Percentiles rank a stretch among this genome's conserved stretches.
These are phyloP conservation scores for Botrytis fragariae DNA, from an alignment of 2,329 filamentous ascomycete genomes.

Conservation along the genomic window DNA sequence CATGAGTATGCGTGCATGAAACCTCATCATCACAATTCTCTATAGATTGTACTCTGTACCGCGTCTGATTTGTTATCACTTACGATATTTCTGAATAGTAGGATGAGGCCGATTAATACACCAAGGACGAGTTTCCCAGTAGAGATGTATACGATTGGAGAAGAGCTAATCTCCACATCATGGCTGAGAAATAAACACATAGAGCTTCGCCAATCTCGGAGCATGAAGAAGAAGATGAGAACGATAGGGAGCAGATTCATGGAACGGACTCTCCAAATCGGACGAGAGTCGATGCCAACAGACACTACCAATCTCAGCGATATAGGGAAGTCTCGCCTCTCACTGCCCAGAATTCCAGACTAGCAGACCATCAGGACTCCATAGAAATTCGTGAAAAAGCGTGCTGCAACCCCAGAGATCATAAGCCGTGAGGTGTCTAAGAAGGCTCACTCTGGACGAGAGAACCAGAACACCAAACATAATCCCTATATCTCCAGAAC, in stretches of 20 bases:
- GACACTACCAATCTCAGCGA: not conserved
- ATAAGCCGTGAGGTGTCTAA: not conserved
- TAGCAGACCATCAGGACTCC: too few species aligned
- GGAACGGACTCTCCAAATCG: not conserved
- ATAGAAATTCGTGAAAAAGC: not conserved
- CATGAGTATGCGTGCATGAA: not conserved
- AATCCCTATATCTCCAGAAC: too few species aligned
- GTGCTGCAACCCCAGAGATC: not conserved
- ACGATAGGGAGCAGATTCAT: not conserved
- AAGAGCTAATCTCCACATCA: not conserved
- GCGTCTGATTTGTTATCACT: not conserved
- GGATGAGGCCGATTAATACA: not conserved
- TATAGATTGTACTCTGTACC: not conserved
- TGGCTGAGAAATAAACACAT: not conserved
- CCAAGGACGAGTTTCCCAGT: not conserved
- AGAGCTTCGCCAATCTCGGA: not conserved
- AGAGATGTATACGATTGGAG: not conserved
- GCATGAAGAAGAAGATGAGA: not conserved
- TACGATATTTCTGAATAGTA: not conserved
- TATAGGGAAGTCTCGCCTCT: not conserved
- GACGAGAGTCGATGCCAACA: not conserved
- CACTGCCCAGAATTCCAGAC: not conserved
- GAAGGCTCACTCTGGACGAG: not conserved
- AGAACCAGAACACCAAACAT: not conserved
- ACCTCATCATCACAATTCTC: not conserved